These are phyloP conservation scores for Hypoxylon sp. DNA, from an alignment of 2,329 filamentous ascomycete genomes.

Conservation along the genomic window DNA sequence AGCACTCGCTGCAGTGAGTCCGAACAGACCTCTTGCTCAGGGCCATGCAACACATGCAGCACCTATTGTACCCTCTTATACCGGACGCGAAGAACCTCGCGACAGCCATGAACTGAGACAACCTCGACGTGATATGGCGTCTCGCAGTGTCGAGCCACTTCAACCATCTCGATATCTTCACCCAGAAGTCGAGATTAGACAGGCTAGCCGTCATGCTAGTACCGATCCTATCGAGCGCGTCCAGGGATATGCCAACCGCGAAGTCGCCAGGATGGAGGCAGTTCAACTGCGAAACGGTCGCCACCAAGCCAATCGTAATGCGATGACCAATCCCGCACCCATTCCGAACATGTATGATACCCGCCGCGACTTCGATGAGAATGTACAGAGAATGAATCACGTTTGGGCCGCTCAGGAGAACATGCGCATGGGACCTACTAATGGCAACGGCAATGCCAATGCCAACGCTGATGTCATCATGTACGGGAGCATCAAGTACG, in stretches of 20 bases:
- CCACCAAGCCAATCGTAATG: slow-evolving; percentile 60
- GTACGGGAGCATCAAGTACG: slow-evolving; percentile 71
- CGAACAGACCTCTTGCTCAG: slow-evolving; percentile 35
- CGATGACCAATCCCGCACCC: slow-evolving; percentile 37
- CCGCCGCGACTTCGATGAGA: slow-evolving; percentile 60
- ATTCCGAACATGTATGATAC: slow-evolving; percentile 38
- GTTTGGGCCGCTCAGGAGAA: slow-evolving; percentile 68
- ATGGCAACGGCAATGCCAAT: slow-evolving; percentile 53
- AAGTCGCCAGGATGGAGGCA: slow-evolving; percentile 66
- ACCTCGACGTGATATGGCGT: slow-evolving; percentile 56
- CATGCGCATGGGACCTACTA: slow-evolving; percentile 48
- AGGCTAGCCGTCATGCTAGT: slow-evolving; percentile 52
- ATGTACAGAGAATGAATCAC: slow-evolving; percentile 66
- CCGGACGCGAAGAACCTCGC: slow-evolving; percentile 42
- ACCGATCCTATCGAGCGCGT: slow-evolving; percentile 61
- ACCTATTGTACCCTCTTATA: slow-evolving; percentile 27
- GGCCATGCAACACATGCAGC: slow-evolving; percentile 23
- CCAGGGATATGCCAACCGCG: slow-evolving; percentile 63
- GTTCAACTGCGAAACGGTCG: slow-evolving; percentile 65
- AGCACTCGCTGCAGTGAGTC: slow-evolving; percentile 41
- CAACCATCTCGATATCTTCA: slow-evolving; percentile 52
- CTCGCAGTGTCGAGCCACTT: slow-evolving; percentile 45
- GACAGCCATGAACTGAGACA: slow-evolving; percentile 58
- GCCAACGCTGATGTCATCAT: slow-evolving; percentile 66
- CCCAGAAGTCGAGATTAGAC: slow-evolving; percentile 55